Evolutionary conservation across 305 asterid species (phyloP).

Genomic region (Plantago rigida): DNA sequence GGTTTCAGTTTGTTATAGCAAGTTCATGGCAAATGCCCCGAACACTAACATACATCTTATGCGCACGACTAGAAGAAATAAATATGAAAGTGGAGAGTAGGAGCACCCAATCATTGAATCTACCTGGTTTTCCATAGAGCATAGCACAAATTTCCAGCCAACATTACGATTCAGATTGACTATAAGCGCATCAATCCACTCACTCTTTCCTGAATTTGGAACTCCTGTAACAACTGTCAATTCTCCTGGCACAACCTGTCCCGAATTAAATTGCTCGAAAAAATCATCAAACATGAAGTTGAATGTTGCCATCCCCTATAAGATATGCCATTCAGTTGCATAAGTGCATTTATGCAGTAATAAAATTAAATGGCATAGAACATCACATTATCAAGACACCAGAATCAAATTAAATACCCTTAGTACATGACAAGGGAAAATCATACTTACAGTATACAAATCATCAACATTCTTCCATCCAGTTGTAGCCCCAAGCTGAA

Average conservation of each 20-base stretch:
- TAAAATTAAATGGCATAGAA: background rate
- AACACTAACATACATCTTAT: conserved; percentile 7
- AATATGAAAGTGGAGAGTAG: conserved; percentile 3
- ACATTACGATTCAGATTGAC: conserved; percentile 76
- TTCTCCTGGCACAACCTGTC: conserved; percentile 94
- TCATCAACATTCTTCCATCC: conserved; percentile 80
- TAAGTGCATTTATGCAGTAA: too few relatives aligned
- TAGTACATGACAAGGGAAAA: background rate
- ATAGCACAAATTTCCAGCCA: conserved; percentile 92
- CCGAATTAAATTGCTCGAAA: conserved; percentile 15
- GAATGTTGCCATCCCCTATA: background rate
- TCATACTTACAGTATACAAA: conserved; percentile 56
- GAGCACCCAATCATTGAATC: background rate
- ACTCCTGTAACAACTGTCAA: conserved; percentile 86
- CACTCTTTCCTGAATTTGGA: conserved; percentile 98
- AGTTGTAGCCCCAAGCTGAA: conserved; percentile 82
- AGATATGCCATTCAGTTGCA: too few relatives aligned
- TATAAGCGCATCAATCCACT: conserved; percentile 94
- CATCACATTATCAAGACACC: conserved; percentile 7
- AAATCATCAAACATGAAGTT: conserved; percentile 1
- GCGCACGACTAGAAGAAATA: background rate
- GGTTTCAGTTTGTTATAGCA: background rate
- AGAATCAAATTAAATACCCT: background rate
- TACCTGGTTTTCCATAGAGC: conserved; percentile 96
- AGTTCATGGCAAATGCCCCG: background rate